A percentile compares a stretch with the other conserved stretches of the same genome.
Conservation (phyloP, 495 filamentous ascomycete species). For the Apiosordaria backusii region DNA sequence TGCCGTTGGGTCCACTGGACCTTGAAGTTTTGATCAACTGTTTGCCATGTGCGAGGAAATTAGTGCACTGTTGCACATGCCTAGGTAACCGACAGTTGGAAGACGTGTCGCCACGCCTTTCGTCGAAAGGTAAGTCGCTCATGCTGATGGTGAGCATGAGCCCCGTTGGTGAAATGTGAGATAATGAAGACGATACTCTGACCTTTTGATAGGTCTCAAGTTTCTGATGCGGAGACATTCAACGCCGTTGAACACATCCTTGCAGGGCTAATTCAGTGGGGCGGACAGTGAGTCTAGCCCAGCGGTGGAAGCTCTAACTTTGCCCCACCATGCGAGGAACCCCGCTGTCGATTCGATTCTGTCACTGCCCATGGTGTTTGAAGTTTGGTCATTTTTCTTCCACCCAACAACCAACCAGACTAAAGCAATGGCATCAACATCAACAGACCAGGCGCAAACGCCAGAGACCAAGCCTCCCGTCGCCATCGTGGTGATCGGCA, state of each 20-base stretch:
- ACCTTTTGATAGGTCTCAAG: not conserved
- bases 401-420: not conserved
- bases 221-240: not conserved
- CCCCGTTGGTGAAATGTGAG: not conserved
- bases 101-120: not conserved
- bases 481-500: constrained; percentile 91
- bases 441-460: constrained; percentile 8
- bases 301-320: not conserved
- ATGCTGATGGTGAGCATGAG: not conserved
- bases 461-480: constrained; percentile 36
- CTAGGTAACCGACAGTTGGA: not conserved
- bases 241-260: not conserved
- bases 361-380: not conserved
- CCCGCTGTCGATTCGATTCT: constrained; percentile 4
- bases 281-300: not conserved
- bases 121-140: not conserved
- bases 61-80: not conserved
- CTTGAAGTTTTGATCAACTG: not conserved
- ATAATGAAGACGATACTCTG: too few species aligned
- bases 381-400: too few species aligned
- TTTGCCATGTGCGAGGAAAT: constrained; percentile 1
- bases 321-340: not conserved
- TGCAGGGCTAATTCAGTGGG: not conserved
- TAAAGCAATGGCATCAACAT: constrained; percentile 2
- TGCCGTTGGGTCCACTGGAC: not conserved